Conservation (phyloP, 805 yeast genomes). For the Saccharomycopsis vini region DNA sequence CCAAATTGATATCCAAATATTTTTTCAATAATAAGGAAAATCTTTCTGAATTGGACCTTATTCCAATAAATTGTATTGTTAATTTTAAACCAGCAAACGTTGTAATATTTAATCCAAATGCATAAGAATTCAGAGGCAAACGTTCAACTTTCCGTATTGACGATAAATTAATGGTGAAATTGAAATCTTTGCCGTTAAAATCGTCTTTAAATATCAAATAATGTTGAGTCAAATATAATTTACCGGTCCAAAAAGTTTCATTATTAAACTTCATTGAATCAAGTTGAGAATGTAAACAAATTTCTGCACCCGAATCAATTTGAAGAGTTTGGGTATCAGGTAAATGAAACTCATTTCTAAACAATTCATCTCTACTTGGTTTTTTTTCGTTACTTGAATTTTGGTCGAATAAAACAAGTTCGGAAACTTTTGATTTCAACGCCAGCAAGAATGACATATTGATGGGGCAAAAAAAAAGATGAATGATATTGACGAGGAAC, state of each 20-base stretch:
- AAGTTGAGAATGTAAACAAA: constrained; percentile 24
- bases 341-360: constrained; percentile 56
- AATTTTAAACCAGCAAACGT: constrained; percentile 59
- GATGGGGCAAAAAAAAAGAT: no score
- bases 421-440: constrained; percentile 16
- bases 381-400: constrained; percentile 24
- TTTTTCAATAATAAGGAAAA: constrained; percentile 65
- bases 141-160: constrained; percentile 81
- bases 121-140: constrained; percentile 57
- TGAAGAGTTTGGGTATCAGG: constrained; percentile 64
- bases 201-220: constrained; percentile 68
- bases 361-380: constrained; percentile 58
- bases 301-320: constrained; percentile 61
- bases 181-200: constrained; percentile 59
- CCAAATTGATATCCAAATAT: constrained; percentile 52
- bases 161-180: constrained; percentile 62
- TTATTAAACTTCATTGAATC: constrained; percentile 11
- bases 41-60: constrained; percentile 67
- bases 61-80: constrained; percentile 67
- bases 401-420: constrained; percentile 17
- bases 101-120: constrained; percentile 66
- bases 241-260: constrained; percentile 44
- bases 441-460: constrained; percentile 18
- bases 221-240: constrained; percentile 63
- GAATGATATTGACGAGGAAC: no score